A percentile compares a stretch with the other conserved stretches of the same genome.
These are phyloP conservation scores for Xylaria sp. DNA, from an alignment of 495 filamentous ascomycete genomes.

Conservation along the genomic window DNA sequence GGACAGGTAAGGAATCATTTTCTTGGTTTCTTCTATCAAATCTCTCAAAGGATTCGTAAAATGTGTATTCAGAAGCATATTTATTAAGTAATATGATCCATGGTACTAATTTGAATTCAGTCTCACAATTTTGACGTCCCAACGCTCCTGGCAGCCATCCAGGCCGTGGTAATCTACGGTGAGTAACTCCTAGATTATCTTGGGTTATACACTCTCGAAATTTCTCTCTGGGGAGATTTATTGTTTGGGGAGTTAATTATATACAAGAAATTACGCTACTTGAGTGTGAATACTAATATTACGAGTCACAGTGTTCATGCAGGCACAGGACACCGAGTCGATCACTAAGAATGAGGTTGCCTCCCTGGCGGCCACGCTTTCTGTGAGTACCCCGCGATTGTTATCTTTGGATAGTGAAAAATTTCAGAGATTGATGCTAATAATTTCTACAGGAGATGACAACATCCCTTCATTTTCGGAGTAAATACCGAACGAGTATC, in stretches of 20 bases:
- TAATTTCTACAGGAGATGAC: background rate
- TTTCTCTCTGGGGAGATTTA: background rate
- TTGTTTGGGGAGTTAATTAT: background rate
- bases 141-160: conserved; percentile 10
- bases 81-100: background rate
- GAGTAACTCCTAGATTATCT: background rate
- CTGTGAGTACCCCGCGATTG: background rate
- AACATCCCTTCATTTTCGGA: background rate
- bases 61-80: background rate
- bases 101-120: background rate
- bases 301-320: background rate
- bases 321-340: conserved; percentile 1
- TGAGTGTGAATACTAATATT: background rate
- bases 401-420: too few relatives aligned
- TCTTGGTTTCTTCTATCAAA: background rate
- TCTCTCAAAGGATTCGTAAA: too few relatives aligned
- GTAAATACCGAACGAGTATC: background rate
- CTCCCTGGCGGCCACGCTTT: background rate
- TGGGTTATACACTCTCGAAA: background rate
- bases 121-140: background rate
- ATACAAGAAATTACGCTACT: background rate
- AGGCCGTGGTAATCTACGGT: conserved; percentile 2
- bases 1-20: background rate
- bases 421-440: background rate
- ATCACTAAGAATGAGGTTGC: background rate